Evolutionary conservation across 257 asterid genomes (phyloP).

Genomic region (Solanum tarijense): DNA sequence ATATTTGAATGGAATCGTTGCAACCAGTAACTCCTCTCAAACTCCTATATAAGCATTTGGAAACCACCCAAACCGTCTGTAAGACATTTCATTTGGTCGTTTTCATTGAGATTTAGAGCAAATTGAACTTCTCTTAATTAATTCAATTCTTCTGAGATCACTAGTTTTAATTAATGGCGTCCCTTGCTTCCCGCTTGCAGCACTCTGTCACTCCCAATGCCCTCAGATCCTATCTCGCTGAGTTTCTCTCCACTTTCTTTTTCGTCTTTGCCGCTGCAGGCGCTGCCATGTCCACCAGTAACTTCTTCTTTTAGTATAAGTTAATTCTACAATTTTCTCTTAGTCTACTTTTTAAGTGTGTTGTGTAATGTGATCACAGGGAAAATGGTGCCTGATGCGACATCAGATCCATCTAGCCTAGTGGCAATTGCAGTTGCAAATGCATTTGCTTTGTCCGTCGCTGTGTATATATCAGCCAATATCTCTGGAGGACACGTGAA

Average conservation of each 20-base stretch:
- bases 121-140: neutral
- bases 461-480: constrained; percentile 46
- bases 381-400: constrained; percentile 27
- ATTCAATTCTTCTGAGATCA: neutral
- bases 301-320: neutral
- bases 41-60: constrained; percentile 9
- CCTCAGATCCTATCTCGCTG: constrained; percentile 75
- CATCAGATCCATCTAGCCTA: constrained; percentile 33
- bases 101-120: neutral
- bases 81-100: neutral
- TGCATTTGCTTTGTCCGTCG: constrained; percentile 51
- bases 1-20: constrained; percentile 37
- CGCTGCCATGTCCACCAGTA: constrained; percentile 53
- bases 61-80: neutral
- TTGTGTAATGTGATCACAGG: constrained; percentile 17
- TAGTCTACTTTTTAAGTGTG: neutral
- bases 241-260: constrained; percentile 75
- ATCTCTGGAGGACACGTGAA: constrained; percentile 86
- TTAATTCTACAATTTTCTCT: neutral
- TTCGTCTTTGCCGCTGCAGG: constrained; percentile 77
- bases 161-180: constrained; percentile 29
- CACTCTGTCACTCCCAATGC: constrained; percentile 53
- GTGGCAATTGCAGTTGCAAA: constrained; percentile 43
- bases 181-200: constrained; percentile 47
- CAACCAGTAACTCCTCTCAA: constrained; percentile 18